Base-by-base conservation (phyloP, 2,329 filamentous ascomycete genomes). In the Cladosporium sp. region DNA sequence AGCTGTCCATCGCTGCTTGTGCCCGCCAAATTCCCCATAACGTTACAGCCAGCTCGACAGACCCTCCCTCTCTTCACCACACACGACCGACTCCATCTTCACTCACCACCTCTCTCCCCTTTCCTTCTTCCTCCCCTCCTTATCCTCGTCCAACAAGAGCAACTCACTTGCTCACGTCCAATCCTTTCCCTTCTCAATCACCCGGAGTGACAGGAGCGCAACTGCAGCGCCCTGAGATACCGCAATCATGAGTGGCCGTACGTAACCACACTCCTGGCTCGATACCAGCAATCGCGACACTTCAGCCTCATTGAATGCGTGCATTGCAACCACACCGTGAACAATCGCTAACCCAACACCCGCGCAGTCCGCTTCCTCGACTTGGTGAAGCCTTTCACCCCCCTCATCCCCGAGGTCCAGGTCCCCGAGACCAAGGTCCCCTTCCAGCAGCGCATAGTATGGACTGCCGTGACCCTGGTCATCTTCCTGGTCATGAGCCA, bases 401-500 rank as follows among this genome's bases (percentile, higher is more conserved):
- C 93, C 79, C 90, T 97, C 83, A 88, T 99, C 73, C 93, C 93
- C 70, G 93, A 99, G 86, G 93, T 99, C 76, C 88, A 92, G 78
- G 87, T 95, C 69, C 93, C 93, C 64, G 93, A 99, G 79, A 96
- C 91, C 73, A 97, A 96, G 80, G 86, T 96, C 53, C 89, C 91
- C 63, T 99, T 99, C 85, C 95, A 97, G 81, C 93, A 97, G 71
- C 69, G 73, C 57, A 68, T 77, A 65, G 71, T 77, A 75, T 77
- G 74, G 74, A 77, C 74, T 12, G 73, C 73, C 58, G 67, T 70
- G 36, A 97, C 93, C 60, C 83, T 99, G 64, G 80, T 99, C 73
- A 95, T 97, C 78, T 99, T 99, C 84, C 79, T 99, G 81, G 90
- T 99, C 75, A 99, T 99, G 93, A 96, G 90, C 78, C 93, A 96